Evolutionary conservation across 352 stramenopile genomes (phyloP), one percentile per base, ranked within the genome.

Genomic region (Elongisporangium prolatum): DNA sequence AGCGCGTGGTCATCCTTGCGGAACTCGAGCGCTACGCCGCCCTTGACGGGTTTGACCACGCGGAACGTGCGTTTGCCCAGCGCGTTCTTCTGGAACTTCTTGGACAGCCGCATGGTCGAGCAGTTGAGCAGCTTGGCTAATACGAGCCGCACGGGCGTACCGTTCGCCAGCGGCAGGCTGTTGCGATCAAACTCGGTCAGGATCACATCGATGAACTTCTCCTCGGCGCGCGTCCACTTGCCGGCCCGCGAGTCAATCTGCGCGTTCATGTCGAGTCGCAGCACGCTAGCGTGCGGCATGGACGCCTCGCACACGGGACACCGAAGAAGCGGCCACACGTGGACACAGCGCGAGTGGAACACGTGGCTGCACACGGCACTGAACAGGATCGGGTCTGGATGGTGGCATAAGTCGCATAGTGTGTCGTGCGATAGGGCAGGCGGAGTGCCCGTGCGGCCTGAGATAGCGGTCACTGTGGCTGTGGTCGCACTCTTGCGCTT

Each of bases 61-160:
- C 82, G 77, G 63, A 91, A 95, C n/a, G 85, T 95, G 16, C 84
- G 71, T 60, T 95, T 95, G 25, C 85, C 85, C 34, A 95, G 65
- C 25, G 85, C 85, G 60, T 95, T 95, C 67, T 93, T 93, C 61
- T 95, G 85, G 59, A 95, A 95, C 65, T 95, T 95, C 64, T 95
- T 95, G 16, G 85, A 95, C 25, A 95, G 64, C 21, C 85, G 73
- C 85, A 95, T 95, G n/a, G 85, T 91, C 53, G 83, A 93, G 65
- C 85, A 95, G 64, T 95, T 95, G 53, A 95, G 85, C 62, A 95
- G 71, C 67, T 87, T 91, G 34, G 85, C 83, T 13, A 95, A 70
- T 60, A 91, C 83, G 18, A 95, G 69, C 1, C 85, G 85, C 60
- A 95, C 86, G 44, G 85, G 85, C 20, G 85, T 95, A 60, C 85